These are phyloP conservation scores for Lotus japonicus DNA, from an alignment of 306 rosid species.

Conservation along the genomic window DNA sequence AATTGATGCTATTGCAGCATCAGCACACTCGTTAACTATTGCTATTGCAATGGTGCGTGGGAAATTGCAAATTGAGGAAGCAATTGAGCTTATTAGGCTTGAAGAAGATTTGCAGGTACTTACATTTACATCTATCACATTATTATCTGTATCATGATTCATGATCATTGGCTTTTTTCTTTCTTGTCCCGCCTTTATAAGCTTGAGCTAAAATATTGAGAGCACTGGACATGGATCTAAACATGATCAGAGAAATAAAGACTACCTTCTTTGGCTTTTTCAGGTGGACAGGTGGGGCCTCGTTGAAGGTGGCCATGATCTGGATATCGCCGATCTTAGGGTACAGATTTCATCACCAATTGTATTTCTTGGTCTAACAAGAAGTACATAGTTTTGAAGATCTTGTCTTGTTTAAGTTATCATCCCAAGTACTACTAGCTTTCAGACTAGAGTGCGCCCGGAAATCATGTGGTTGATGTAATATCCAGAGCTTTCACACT, in stretches of 20 bases:
- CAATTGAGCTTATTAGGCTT: constrained; percentile 72
- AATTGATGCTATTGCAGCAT: constrained; percentile 74
- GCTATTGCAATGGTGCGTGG: constrained; percentile 56
- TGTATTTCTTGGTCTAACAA: constrained; percentile 76
- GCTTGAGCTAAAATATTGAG: neutral
- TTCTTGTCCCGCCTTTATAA: neutral
- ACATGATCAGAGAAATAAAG: constrained; percentile 1
- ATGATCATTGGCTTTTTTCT: neutral
- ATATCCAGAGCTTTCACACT: constrained; percentile 15
- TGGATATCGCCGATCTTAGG: constrained; percentile 80
- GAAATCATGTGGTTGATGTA: constrained; percentile 10
- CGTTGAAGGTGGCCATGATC: constrained; percentile 98
- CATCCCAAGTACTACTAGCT: constrained; percentile 19
- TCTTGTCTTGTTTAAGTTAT: neutral
- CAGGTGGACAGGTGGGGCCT: constrained; percentile 92
- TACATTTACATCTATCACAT: neutral
- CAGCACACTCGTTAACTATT: constrained; percentile 69
- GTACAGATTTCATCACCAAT: constrained; percentile 77
- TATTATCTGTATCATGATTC: neutral
- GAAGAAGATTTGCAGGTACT: constrained; percentile 94
- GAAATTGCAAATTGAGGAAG: constrained; percentile 70
- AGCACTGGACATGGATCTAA: neutral
- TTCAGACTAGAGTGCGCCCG: neutral
- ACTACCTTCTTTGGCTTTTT: neutral
- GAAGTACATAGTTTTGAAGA: constrained; percentile 30